Percentiles rank a stretch among this genome's conserved stretches.
phyloP scores from a whole-genome alignment of 2,329 filamentous ascomycete genomes.

The Fusarium lateritium region DNA sequence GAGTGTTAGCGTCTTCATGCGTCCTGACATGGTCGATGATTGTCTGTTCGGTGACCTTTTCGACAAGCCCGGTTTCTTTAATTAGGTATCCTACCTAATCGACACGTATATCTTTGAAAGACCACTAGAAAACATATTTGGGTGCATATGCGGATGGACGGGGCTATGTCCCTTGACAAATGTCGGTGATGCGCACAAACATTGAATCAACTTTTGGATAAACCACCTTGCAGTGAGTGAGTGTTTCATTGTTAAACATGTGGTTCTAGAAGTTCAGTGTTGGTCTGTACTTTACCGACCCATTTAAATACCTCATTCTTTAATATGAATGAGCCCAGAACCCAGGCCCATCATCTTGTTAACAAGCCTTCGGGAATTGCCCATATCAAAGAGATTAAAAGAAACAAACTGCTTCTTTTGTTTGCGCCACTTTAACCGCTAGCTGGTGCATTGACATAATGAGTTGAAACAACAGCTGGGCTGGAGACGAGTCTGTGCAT shows the following conservation, averaged over 20 bases:
- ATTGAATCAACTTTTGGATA: not conserved
- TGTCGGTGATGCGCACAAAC: not conserved
- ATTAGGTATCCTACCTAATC: no score
- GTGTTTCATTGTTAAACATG: not conserved
- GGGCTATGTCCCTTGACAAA: slow-evolving; percentile 15
- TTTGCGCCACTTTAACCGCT: slow-evolving; percentile 39
- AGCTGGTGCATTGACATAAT: slow-evolving; percentile 36
- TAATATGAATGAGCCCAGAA: not conserved
- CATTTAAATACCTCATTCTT: not conserved
- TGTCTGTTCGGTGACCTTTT: slow-evolving; percentile 11
- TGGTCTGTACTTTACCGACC: not conserved
- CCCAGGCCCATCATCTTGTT: not conserved
- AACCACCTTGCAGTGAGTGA: no score
- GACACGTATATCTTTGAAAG: no score
- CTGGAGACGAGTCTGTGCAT: slow-evolving; percentile 36
- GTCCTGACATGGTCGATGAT: slow-evolving; percentile 6
- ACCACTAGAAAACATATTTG: not conserved
- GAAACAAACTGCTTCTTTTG: slow-evolving; percentile 38
- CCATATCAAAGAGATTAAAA: slow-evolving; percentile 9
- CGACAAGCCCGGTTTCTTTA: no score
- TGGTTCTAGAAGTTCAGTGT: not conserved
- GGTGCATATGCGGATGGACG: slow-evolving; percentile 6
- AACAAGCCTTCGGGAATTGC: not conserved
- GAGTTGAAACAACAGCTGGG: slow-evolving; percentile 45
- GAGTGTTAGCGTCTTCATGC: not conserved